Evolutionary conservation across 2,329 filamentous ascomycete species (phyloP), one percentile per base, ranked within the genome.

Genomic region (Samsoniella hepiali): DNA sequence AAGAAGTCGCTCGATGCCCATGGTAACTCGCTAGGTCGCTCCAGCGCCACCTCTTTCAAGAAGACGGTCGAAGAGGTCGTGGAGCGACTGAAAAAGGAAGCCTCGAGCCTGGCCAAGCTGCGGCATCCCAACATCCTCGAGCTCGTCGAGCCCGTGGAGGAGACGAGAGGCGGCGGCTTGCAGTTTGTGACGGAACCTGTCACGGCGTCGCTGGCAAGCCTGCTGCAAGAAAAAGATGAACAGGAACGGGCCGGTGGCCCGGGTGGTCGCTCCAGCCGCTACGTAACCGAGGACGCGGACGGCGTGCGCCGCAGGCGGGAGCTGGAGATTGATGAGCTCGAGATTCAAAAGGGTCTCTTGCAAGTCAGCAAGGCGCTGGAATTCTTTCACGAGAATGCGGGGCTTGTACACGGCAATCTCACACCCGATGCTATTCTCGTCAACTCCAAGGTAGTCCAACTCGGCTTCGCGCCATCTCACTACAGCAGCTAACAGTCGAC

Each of bases 151-250:
- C 95, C 95, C 0, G 91, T 98, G 7, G 95, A 99, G 75, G 95
- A 99, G 67, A 98, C 91, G 13, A 84, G 95, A 64, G 91, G 86
- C 70, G 94, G 95, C 3, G 93, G 94, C 1, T 79, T 99, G 64
- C 96, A 97, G 82, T 99, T 99, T 77, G 94, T 93, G 32, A 97
- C 95, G 0, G 95, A 99, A 74, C 85, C 89, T 1, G 90, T 99
- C 40, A 95, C 93, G 1, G 89, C 93, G 7, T 97, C 93, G n/a
- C 81, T 99, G 60, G 87, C 91, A 17, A 88, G 89, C 29, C 74
- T 97, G 38, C 74, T 99, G 57, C 86, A 88, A 68, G 93, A 97
- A 66, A 97, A 97, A 76, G 93, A 97, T 73, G 90, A 92, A 8
- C 89, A 94, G 72, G 93, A 97, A 74, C 83, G 85, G 64, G 79